Base-by-base conservation (phyloP, 768 basidiomycete species). In the Lepiota subincarnata region DNA sequence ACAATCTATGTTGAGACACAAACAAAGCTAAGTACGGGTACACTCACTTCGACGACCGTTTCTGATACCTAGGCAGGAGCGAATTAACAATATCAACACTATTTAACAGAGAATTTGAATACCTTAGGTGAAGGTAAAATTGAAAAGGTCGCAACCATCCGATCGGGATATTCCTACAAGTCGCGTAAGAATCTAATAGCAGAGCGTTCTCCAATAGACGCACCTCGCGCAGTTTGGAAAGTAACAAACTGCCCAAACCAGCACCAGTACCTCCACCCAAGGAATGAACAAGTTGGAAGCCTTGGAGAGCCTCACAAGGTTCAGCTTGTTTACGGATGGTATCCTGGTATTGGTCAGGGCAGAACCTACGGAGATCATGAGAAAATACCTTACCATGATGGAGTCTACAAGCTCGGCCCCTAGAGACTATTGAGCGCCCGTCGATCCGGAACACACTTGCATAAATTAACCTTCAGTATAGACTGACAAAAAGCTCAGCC, bases 231-330 rank as follows among this genome's bases (percentile, higher is more conserved):
- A 94, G 70, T 64, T 94, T 94, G 35, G 84, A 83, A 34, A 96
- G 69, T 50, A 95, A 71, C 39, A 95, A 72, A 52, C 84, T 86
- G 36, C 92, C 92, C 38, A 95, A 68, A 14, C 93, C 93, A 19
- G 92, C 83, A 35, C 92, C 93, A 2, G 90, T 95, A 35, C 93
- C 93, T 56, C 93, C 93, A 34, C 93, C 93, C 14, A 98, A 81
- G 14, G 93, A 92, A 59, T 96, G 92, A 8, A 93, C 68, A 43
- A 94, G 68, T 61, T 95, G 92, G 64, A 95, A 92, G 0, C 95
- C 95, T 72, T 98, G 95, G 16, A 98, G 74, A 7, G 84, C 80
- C 37, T 98, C 92, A 60, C 89, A 89, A 1, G 73, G 66, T 65
- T 98, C 95, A 1, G 87, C 75, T 66, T 96, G 89, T 61, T 74